Evolutionary conservation across 2,329 filamentous ascomycete species (phyloP).

Genomic region (Lachnellula occidentalis): DNA sequence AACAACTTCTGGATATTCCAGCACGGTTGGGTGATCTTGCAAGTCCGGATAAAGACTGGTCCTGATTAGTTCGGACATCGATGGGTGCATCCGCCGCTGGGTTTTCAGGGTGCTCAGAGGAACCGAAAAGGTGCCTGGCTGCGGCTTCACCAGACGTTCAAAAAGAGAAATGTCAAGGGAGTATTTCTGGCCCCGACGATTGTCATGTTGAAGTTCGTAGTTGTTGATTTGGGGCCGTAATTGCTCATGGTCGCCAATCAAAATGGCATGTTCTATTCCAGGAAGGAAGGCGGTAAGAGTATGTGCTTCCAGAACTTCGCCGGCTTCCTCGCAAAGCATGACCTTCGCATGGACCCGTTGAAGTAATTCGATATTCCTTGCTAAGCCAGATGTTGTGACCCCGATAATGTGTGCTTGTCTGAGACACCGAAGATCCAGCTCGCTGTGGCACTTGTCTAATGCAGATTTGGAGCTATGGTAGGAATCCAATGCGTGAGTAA

Average conservation of each 20-base stretch:
- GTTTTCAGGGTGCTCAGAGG: constrained; percentile 41
- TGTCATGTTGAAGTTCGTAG: constrained; percentile 15
- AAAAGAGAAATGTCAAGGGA: constrained; percentile 46
- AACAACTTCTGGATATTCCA: constrained; percentile 41
- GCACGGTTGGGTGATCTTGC: constrained; percentile 41
- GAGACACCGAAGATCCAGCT: constrained; percentile 20
- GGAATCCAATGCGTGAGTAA: constrained; percentile 16
- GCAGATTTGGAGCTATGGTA: constrained; percentile 17
- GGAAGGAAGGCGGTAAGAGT: constrained; percentile 36
- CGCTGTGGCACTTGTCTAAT: constrained; percentile 18
- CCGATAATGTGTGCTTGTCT: constrained; percentile 43
- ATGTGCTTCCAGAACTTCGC: constrained; percentile 31
- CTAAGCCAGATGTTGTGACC: constrained; percentile 46
- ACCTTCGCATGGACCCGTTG: constrained; percentile 36
- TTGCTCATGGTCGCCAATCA: constrained; percentile 40
- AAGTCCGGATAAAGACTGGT: constrained; percentile 52
- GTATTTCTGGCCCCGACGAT: constrained; percentile 29
- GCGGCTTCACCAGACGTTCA: constrained; percentile 41
- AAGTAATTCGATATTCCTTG: constrained; percentile 39
- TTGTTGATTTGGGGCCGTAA: constrained; percentile 34
- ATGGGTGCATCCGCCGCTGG: constrained; percentile 63
- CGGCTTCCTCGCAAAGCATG: constrained; percentile 39
- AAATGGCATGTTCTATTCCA: constrained; percentile 33
- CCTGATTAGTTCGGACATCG: constrained; percentile 53
- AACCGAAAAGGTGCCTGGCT: constrained; percentile 16